Evolutionary conservation across 805 yeast genomes (phyloP), one percentile per base, ranked within the genome.

Genomic region (Saturnispora halmiae): DNA sequence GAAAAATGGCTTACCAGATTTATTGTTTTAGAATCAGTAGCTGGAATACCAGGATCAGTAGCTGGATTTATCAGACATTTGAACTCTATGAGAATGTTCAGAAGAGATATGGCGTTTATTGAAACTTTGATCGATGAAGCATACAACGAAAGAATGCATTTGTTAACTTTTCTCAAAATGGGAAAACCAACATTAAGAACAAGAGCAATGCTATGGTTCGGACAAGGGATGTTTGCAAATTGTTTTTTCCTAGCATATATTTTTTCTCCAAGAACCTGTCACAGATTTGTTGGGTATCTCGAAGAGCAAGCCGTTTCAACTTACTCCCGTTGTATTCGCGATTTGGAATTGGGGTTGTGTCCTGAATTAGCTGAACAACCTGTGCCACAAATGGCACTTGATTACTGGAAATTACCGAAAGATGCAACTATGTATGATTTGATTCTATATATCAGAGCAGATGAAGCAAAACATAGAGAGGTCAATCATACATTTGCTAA

Each of bases 21-120:
- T 42, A 72, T 81, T 29, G 78, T 81, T 50, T 66, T 80, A 49
- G 88, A 80, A 56, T 70, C 78, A 45, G 68, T 81, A 42, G 88
- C 88, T 4, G 87, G 85, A 7, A 83, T 80, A n/a, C 88, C 88
- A 1, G 87, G 88, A 9, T 73, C 78, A 67, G 82, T 77, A 35
- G 88, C 83, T 3, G 81, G 82, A 1, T 80, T 79, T 59, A 57
- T 81, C 32, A 69, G 87, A 43, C 87, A 81, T 54, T 65, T 80
- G 51, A 78, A 76, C 47, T 72, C 83, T 2, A 55, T 80, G 36
- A 62, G 88, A 48, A 56, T 78, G 37, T 62, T 81, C 49, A 67
- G 68, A 51, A 61, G 87, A 44, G 88, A 80, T 55, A 72, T 75
- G 51, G 86, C 83, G 1, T 81, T 85, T 81, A 69, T 81, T 46